These are phyloP conservation scores for Colletotrichum abscissum DNA, from an alignment of 2,329 filamentous ascomycete genomes.

Conservation along the genomic window DNA sequence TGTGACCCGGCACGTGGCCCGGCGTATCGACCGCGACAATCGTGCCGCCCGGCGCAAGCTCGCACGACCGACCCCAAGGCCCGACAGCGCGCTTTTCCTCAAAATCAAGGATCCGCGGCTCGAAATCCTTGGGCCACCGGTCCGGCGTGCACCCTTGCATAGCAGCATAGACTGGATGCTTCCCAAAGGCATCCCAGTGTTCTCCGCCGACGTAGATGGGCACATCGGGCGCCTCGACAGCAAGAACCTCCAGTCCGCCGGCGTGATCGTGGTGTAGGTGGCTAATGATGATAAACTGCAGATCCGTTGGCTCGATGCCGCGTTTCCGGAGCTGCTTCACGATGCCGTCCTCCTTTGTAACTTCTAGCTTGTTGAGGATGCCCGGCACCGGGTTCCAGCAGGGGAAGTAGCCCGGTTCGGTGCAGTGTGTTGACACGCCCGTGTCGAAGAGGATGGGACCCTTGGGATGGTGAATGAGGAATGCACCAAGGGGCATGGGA, in stretches of 20 bases:
- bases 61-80: slow-evolving; percentile 43
- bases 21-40: slow-evolving; percentile 46
- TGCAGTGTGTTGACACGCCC: slow-evolving; percentile 38
- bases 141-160: slow-evolving; percentile 43
- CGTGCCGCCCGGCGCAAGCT: slow-evolving; percentile 43
- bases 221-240: slow-evolving; percentile 39
- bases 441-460: slow-evolving; percentile 40
- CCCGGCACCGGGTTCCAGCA: slow-evolving; percentile 36
- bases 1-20: slow-evolving; percentile 47
- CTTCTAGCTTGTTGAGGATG: slow-evolving; percentile 27
- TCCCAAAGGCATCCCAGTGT: slow-evolving; percentile 45
- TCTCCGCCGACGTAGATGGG: slow-evolving; percentile 40
- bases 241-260: slow-evolving; percentile 40
- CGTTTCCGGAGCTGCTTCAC: slow-evolving; percentile 33
- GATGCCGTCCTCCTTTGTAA: slow-evolving; percentile 36
- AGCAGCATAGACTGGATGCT: slow-evolving; percentile 41
- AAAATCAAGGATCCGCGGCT: slow-evolving; percentile 42
- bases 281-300: slow-evolving; percentile 42
- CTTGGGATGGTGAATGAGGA: slow-evolving; percentile 38
- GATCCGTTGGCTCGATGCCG: slow-evolving; percentile 37
- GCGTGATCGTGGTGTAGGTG: slow-evolving; percentile 46
- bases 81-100: slow-evolving; percentile 40
- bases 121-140: slow-evolving; percentile 45
- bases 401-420: slow-evolving; percentile 38
- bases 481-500: slow-evolving; percentile 38